Base-by-base conservation (phyloP, 2,329 filamentous ascomycete genomes). In the Paracamarosporium sp. region DNA sequence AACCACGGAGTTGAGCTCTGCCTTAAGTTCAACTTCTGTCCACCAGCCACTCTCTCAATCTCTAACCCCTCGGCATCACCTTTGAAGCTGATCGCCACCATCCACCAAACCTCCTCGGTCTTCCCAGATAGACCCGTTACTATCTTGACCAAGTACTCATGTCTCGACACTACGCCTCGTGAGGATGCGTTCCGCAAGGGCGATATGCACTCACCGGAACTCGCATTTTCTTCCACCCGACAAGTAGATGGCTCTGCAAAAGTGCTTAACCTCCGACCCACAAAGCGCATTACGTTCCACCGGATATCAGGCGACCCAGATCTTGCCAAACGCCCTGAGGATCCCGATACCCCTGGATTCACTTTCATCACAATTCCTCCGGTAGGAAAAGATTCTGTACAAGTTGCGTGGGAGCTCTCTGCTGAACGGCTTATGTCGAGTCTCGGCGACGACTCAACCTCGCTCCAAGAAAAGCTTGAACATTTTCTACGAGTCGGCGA, bases 111-210 rank as follows among this genome's bases (percentile, higher is more conserved):
- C 41, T 47, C 53, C 30, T 59, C 53, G 41, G 40, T 44, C 40
- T 59, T 56, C 33, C 56, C 53, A 43, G 47, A 59, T 53, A 47
- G 41, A 47, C 31, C 47, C 33, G 53, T 59, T 48, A 59, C 53
- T 52, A 59, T 59, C 28, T 56, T 59, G 31, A 59, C 56, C 30
- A 55, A 59, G 13, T 59, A 55, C 47, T 56, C 53, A 48, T 59
- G 53, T 59, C 56, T 59, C 52, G 56, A 59, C 46, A 55, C 47
- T 47, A 55, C 53, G 40, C 56, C 56, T 55, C 38, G 46, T 51
- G 40, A 55, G 52, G 56, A 55, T 44, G 53, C 53, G 25, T 59
- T 59, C 41, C 40, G 30, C 53, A 59, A 52, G 40, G 31, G 47
- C 56, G 56, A 46, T 43, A 55, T 55, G 47, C 40, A 51, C 38